Conservation (phyloP, 768 basidiomycete species). For the Gautieria morchelliformis region DNA sequence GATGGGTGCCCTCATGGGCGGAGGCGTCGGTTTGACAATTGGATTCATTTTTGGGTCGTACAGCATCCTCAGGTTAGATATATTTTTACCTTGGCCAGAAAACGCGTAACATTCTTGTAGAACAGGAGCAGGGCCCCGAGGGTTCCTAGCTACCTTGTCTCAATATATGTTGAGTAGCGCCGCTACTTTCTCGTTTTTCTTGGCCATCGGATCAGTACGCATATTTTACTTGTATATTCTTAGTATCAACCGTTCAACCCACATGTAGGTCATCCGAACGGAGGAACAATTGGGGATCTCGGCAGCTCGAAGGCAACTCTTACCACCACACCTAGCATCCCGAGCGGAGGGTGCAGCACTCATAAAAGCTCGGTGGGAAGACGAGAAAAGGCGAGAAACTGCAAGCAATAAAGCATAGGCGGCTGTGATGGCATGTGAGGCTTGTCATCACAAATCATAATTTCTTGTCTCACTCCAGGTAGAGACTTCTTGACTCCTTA, state of each 20-base stretch:
- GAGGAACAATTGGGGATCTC: slow-evolving; percentile 54
- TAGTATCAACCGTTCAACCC: background rate
- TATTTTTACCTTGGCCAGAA: background rate
- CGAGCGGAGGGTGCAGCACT: slow-evolving; percentile 58
- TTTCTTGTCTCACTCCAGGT: too few relatives aligned
- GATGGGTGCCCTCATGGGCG: slow-evolving; percentile 90
- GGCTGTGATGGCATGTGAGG: background rate
- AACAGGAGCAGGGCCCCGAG: slow-evolving; percentile 85
- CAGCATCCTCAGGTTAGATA: slow-evolving; percentile 73
- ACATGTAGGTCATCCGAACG: slow-evolving; percentile 74
- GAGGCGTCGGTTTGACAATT: slow-evolving; percentile 90
- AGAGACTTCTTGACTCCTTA: too few relatives aligned
- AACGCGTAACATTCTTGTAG: slow-evolving; percentile 30
- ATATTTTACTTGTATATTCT: background rate
- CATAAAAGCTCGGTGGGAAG: slow-evolving; percentile 70
- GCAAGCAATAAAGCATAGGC: background rate
- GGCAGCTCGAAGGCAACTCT: slow-evolving; percentile 47
- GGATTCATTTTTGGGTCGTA: slow-evolving; percentile 96
- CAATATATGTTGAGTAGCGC: slow-evolving; percentile 99
- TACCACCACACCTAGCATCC: slow-evolving; percentile 48
- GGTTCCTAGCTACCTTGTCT: slow-evolving; percentile 82
- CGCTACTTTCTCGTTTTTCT: slow-evolving; percentile 96
- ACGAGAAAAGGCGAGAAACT: slow-evolving; percentile 30
- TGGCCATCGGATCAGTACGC: slow-evolving; percentile 83
- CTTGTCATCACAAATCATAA: too few relatives aligned